Base-by-base conservation (phyloP, 148 eudicot species). In the Arctostaphylos glauca region DNA sequence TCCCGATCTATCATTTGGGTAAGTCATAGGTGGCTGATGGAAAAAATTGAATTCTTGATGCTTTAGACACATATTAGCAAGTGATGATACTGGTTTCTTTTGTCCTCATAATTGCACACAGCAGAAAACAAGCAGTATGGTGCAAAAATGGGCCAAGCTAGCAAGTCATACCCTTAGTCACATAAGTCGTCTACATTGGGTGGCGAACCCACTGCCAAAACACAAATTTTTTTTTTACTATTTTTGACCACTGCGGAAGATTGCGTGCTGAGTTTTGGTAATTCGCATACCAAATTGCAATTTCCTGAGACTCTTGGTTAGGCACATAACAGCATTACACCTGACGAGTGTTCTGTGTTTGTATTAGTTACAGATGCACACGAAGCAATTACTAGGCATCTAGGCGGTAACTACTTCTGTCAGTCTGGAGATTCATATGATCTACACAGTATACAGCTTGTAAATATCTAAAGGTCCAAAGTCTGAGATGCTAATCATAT, bases 61-160 rank as follows among this genome's bases (percentile, higher is more conserved):
- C 9, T 52, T 75, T 60, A 41, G 62, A 31, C 64, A 59, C 25
- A 52, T 64, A 67, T 55, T 6, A 52, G 18, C 44, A 38, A 19
- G 67, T 43, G 13, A 80, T 59, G 31, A 74, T 73, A 48, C 12
- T 79, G 54, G 49, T 77, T n/a, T 78, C 76, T 64, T 52, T 3
- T 48, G 18, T 44, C 50, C 25, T 70, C 12, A 41, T 18, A 64
- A 66, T 80, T 66, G 58, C 46, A 21, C 48, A 44, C 23, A 18
- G 25, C 8, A 23, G 15, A 64, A 64, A 64, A 14, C 41, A 64
- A 64, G 15, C 41, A 23, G 70, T 23, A 9, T 23, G 38, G 41
- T 9, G 25, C 6, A 23, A 10, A 21, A 64, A 62, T n/a, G 10
- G 25, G 5, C 41, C 70, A 64, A 62, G 70, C 41, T n/a, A 64